Conservation (phyloP, 106 monocot species). For the Dendrobium catenatum region DNA sequence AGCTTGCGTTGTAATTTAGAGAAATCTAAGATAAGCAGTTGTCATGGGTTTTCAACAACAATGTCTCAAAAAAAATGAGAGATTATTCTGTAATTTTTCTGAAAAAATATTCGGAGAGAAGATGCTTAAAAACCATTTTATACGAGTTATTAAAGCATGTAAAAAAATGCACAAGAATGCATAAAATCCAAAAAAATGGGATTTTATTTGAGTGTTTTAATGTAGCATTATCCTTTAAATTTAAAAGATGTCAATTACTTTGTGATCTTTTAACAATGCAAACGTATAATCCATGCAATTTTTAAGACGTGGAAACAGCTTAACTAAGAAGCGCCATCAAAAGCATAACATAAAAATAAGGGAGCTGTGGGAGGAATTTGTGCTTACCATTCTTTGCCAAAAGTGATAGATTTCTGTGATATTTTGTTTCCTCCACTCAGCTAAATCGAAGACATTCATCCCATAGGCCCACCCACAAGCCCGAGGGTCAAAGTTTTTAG, state of each 20-base stretch:
- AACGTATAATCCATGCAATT: not conserved
- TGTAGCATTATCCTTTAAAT: not conserved
- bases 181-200: not conserved
- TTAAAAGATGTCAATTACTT: not conserved
- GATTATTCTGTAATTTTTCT: too few relatives aligned
- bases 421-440: slow-evolving; percentile 55
- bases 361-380: not conserved
- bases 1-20: too few relatives aligned
- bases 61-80: too few relatives aligned
- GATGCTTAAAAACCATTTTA: too few relatives aligned
- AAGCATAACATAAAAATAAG: not conserved
- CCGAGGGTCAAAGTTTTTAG: slow-evolving; percentile 45
- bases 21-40: too few relatives aligned
- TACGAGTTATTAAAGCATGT: too few relatives aligned
- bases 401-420: slow-evolving; percentile 54
- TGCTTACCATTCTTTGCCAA: slow-evolving; percentile 44
- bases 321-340: not conserved
- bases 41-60: too few relatives aligned
- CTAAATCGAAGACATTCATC: slow-evolving; percentile 59
- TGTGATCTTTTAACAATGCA: too few relatives aligned
- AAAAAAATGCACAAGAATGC: not conserved
- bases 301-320: not conserved
- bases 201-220: not conserved
- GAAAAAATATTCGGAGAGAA: too few relatives aligned
- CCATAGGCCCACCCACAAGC: slow-evolving; percentile 66